phyloP scores from a whole-genome alignment of 805 yeast genomes.

The Yamadazyma insecticola region DNA sequence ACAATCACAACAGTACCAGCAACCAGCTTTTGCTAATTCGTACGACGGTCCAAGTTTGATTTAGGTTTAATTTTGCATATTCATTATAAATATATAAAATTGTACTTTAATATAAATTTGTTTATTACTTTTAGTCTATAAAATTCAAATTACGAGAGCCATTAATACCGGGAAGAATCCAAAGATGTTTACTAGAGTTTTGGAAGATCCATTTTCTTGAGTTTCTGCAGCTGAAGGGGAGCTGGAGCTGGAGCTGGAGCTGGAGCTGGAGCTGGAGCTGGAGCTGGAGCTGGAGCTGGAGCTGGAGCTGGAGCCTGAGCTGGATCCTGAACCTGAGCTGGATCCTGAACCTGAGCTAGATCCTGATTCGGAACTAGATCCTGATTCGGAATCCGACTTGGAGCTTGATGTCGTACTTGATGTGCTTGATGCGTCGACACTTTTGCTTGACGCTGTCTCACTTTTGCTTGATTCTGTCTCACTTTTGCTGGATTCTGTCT shows the following conservation, averaged over 20 bases:
- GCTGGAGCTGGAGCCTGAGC: conserved; percentile 2
- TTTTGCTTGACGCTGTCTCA: too few relatives aligned
- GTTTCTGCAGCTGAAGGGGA: conserved; percentile 1
- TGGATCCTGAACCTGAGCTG: conserved; percentile 2
- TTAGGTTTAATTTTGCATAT: conserved; percentile 4
- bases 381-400: too few relatives aligned
- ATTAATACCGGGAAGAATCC: too few relatives aligned
- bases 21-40: conserved; percentile 4
- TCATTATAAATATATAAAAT: conserved; percentile 4
- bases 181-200: too few relatives aligned
- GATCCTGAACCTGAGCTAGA: too few relatives aligned
- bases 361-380: too few relatives aligned
- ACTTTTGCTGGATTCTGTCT: too few relatives aligned
- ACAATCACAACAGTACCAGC: conserved; percentile 6
- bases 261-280: not conserved
- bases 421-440: not conserved
- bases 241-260: conserved; percentile 5
- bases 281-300: conserved; percentile 4
- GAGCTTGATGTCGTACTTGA: too few relatives aligned
- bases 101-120: conserved; percentile 4
- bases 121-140: conserved; percentile 1
- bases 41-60: conserved; percentile 14
- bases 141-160: not conserved
- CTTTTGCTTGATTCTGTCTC: too few relatives aligned
- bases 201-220: too few relatives aligned